Evolutionary conservation across 768 basidiomycete genomes (phyloP), one percentile per base, ranked within the genome.

Genomic region (Tremella fuciformis): DNA sequence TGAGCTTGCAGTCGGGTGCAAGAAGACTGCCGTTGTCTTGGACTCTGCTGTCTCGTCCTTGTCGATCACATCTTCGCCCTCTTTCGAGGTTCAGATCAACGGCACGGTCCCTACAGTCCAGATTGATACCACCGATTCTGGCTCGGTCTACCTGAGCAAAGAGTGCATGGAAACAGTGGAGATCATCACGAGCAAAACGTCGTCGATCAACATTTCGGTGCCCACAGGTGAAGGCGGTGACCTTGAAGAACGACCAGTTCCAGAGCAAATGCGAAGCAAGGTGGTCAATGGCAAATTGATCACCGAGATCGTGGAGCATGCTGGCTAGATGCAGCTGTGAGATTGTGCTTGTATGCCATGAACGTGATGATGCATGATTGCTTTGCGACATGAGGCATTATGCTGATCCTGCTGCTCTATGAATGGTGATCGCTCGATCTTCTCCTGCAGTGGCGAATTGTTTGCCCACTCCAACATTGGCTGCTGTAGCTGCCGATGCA

Each of bases 151-250:
- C 79, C 83, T 99, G 39, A 92, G 90, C 21, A 88, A 86, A 71
- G 85, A 83, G 13, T 87, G 87, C 65, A 80, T 97, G 51, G 83
- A 76, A 55, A 69, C 66, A 8, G 82, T 85, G 9, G 92, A 97
- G 79, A 88, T 99, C 67, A 89, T 89, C 25, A 94, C 92, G 0
- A 87, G 91, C 51, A 97, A 98, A 78, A 93, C 90, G 77, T 91
- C 88, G 69, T 82, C 85, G 29, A 88, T 99, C 77, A 99, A 98
- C 78, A 81, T 99, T 63, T 89, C 84, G 65, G 72, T 97, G 19
- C 92, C 91, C 0, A 89, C 85, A 16, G 91, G 91, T 64, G 91
- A 96, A 74, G 91, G 94, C 9, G 94, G 92, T 6, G 81, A 93
- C 46, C 97, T 92, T 67, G 83, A 84, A 61, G 96, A 99, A 77